Evolutionary conservation across 2,329 filamentous ascomycete genomes (phyloP).

Genomic region (Mycosphaerella sp.): DNA sequence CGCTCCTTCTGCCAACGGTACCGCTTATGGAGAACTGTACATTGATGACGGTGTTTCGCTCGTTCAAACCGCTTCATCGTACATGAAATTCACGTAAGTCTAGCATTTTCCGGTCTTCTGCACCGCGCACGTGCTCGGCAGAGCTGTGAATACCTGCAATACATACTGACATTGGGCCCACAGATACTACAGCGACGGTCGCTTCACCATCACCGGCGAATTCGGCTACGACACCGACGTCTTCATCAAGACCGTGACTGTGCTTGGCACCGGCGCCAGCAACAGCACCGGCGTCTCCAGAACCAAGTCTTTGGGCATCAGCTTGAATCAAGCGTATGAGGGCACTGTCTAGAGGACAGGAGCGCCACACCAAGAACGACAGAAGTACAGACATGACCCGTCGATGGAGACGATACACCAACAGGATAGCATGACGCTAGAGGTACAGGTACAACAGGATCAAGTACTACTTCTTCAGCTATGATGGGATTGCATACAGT

Average conservation of each 20-base stretch:
- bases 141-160: no score
- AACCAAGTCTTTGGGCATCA: slow-evolving; percentile 1
- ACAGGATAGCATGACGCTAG: no score
- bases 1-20: slow-evolving; percentile 56
- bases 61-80: slow-evolving; percentile 49
- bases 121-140: no score
- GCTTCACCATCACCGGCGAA: slow-evolving; percentile 15
- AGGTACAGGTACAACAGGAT: no score
- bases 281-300: slow-evolving; percentile 3
- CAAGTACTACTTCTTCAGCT: no score
- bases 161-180: no score
- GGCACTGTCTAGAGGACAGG: slow-evolving; percentile 2
- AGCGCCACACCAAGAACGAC: no score
- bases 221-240: slow-evolving; percentile 40
- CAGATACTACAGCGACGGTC: slow-evolving; percentile 25
- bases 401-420: no score
- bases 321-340: slow-evolving; percentile 1
- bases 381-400: no score
- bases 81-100: slow-evolving; percentile 52
- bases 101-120: no score
- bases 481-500: no score
- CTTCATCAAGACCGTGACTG: slow-evolving; percentile 45
- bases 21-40: slow-evolving; percentile 62
- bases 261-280: slow-evolving; percentile 34
- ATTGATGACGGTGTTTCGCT: slow-evolving; percentile 70